Conservation (phyloP, 1,284 basidiomycete genomes). For the Cerioporus squamosus region DNA sequence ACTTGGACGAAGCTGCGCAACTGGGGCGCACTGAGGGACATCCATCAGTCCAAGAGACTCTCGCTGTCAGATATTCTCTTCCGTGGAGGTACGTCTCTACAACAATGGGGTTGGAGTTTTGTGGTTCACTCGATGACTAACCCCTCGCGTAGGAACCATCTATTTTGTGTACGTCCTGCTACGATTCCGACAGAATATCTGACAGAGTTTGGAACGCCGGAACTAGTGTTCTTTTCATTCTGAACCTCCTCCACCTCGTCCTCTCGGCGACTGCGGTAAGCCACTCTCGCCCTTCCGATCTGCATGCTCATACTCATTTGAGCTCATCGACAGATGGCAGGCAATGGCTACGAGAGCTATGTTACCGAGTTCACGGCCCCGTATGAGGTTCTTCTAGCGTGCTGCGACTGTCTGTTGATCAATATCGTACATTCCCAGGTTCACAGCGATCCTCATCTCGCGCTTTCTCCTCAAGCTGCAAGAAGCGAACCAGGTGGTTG, state of each 20-base stretch:
- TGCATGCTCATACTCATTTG: too few species aligned
- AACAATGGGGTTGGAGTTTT: too few species aligned
- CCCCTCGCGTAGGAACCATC: not conserved
- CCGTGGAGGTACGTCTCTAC: not conserved
- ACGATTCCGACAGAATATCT: constrained; percentile 34
- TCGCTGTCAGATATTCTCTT: not conserved
- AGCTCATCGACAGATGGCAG: too few species aligned
- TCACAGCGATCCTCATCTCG: not conserved
- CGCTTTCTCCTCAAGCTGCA: not conserved
- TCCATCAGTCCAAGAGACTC: not conserved
- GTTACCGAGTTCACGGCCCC: too few species aligned
- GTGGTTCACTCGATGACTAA: too few species aligned
- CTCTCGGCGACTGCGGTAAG: not conserved
- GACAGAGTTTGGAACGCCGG: too few species aligned
- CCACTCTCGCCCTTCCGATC: too few species aligned
- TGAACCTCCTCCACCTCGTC: not conserved
- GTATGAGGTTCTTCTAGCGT: too few species aligned
- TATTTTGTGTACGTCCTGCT: not conserved
- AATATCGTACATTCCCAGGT: not conserved
- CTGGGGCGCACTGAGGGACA: not conserved
- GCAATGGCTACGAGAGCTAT: too few species aligned
- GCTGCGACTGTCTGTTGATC: too few species aligned
- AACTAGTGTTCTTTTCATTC: not conserved
- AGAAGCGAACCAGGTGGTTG: not conserved
- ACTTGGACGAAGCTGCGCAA: not conserved